Percentiles rank a stretch among this genome's conserved stretches.
Evolutionary conservation across 2,329 filamentous ascomycete species (phyloP).

Genomic region (Drechslerella dactyloides): DNA sequence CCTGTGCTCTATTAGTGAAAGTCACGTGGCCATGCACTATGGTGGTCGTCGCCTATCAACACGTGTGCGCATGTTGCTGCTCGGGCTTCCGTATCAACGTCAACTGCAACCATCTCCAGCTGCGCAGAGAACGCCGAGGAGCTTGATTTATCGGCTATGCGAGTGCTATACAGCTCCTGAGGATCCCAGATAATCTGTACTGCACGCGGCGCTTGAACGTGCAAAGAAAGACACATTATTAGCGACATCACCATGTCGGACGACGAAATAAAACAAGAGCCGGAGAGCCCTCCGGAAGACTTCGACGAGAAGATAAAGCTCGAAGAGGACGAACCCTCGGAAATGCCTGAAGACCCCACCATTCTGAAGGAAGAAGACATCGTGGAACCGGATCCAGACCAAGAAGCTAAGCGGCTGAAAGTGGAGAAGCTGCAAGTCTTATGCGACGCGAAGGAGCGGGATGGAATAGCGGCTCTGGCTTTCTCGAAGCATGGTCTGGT

Average conservation of each 20-base stretch:
- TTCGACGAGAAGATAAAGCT: slow-evolving; percentile 27
- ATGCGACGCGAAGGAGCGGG: slow-evolving; percentile 51
- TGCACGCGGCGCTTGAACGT: neutral
- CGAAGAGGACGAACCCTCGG: slow-evolving; percentile 51
- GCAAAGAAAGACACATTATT: slow-evolving; percentile 4
- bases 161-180: neutral
- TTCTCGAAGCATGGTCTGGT: slow-evolving; percentile 53
- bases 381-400: slow-evolving; percentile 21
- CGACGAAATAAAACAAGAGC: slow-evolving; percentile 51
- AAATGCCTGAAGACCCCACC: slow-evolving; percentile 51
- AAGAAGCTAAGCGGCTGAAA: slow-evolving; percentile 51
- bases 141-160: slow-evolving; percentile 10
- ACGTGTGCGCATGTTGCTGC: slow-evolving; percentile 17
- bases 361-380: slow-evolving; percentile 15
- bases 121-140: neutral
- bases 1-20: too few relatives aligned
- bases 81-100: neutral
- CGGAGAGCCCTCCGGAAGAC: slow-evolving; percentile 10
- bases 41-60: slow-evolving; percentile 17
- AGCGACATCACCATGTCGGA: slow-evolving; percentile 34
- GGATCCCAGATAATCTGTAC: too few relatives aligned
- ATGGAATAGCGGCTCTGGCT: slow-evolving; percentile 52
- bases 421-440: slow-evolving; percentile 50
- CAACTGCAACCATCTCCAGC: neutral
- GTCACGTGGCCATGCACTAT: slow-evolving; percentile 12